Evolutionary conservation across 176 grass and related monocot species (phyloP), one percentile per base, ranked within the genome.

Genomic region (Aegilops tauschii): DNA sequence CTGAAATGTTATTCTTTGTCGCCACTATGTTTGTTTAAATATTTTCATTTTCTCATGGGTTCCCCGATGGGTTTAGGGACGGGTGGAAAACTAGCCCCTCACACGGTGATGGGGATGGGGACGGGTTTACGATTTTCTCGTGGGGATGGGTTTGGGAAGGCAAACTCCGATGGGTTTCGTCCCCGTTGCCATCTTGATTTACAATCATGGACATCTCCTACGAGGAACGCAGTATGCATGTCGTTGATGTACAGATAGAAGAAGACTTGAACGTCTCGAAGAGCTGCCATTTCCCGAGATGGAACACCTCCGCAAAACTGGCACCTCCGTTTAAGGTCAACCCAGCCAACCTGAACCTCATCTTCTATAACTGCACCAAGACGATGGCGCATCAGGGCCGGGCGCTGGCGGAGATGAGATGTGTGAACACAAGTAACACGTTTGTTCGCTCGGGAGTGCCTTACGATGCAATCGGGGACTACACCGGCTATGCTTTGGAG

Each of bases 351-450:
- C 4, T 45, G 49, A 68, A 88, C 49, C 86, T 88, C 34, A 83
- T 88, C n/a, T 83, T 88, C 61, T 88, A 88, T 61, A 17, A 32
- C 14, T 88, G 86, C 86, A 77, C 45, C 2, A 40, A 52, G 42
- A 44, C 9, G 42, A 2, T 44, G 42, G 40, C n/a, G 2, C 47
- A 6, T 9, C 10, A 16, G 9, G 58, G 66, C 6, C 13, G 20
- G 6, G 72, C 10, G 2, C 59, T 87, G 30, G 79, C 61, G 59
- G 14, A 37, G 65, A 11, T 13, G 0, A 20, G 3, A 62, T 83
- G 87, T 21, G 20, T 13, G 8, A 58, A 10, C n/a, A 0, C 3
- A 0, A 62, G n/a, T 3, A 13, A 83, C 18, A 35, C 78, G 28
- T 39, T 77, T 34, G 80, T 83, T 20, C 62, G 63, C 2, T 10